phyloP scores from a whole-genome alignment of 305 asterid genomes.

The Vinca major region DNA sequence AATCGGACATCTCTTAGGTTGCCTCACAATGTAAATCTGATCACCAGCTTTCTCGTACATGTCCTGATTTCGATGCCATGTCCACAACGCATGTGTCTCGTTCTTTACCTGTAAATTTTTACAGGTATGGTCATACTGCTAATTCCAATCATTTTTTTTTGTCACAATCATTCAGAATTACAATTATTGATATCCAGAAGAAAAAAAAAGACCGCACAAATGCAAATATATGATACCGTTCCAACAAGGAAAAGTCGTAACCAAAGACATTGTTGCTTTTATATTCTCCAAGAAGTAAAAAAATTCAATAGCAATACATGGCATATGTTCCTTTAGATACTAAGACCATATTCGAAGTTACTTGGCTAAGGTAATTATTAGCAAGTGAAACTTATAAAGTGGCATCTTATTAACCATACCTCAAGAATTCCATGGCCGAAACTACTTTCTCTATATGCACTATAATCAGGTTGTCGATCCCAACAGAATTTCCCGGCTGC shows the following conservation, averaged over 20 bases:
- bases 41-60: conserved; percentile 66
- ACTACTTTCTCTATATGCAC: conserved; percentile 82
- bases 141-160: neutral
- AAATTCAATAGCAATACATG: too few relatives aligned
- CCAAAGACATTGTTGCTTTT: neutral
- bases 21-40: conserved; percentile 72
- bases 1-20: conserved; percentile 55
- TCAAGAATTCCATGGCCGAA: conserved; percentile 85
- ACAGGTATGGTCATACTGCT: neutral
- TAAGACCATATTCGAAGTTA: too few relatives aligned
- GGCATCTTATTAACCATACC: conserved; percentile 5
- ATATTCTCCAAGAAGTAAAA: neutral
- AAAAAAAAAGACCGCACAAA: neutral
- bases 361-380: too few relatives aligned
- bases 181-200: too few relatives aligned
- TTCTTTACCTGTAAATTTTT: conserved; percentile 55
- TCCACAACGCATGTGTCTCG: conserved; percentile 82
- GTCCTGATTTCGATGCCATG: conserved; percentile 91
- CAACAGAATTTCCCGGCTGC: conserved; percentile 89
- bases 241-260: neutral
- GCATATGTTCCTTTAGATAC: too few relatives aligned
- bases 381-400: too few relatives aligned
- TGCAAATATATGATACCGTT: neutral
- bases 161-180: neutral
- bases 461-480: conserved; percentile 85